These are phyloP conservation scores for Vanrija pseudolonga DNA, from an alignment of 1,284 basidiomycete genomes.

Conservation along the genomic window DNA sequence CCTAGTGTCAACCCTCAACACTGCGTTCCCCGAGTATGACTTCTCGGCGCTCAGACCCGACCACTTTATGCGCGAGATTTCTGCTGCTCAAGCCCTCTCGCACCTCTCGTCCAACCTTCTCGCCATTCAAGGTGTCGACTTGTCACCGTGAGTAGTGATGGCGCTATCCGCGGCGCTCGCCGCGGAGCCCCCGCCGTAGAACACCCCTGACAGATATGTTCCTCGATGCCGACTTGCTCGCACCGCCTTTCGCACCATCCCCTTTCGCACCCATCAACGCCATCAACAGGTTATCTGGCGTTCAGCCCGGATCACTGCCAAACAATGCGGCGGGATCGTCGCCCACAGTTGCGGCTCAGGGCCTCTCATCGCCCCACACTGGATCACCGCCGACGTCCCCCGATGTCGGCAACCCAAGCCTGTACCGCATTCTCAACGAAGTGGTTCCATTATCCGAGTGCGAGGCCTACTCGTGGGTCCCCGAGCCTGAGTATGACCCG, in stretches of 20 bases:
- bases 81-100: constrained; percentile 53
- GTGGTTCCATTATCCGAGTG: constrained; percentile 86
- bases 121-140: constrained; percentile 21
- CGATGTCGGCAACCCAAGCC: constrained; percentile 28
- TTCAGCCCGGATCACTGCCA: constrained; percentile 1
- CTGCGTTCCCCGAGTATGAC: constrained; percentile 96
- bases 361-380: not conserved
- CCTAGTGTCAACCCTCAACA: constrained; percentile 93
- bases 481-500: constrained; percentile 91
- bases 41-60: constrained; percentile 89
- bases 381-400: not conserved
- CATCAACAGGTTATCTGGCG: not conserved
- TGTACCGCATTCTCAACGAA: constrained; percentile 84
- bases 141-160: constrained; percentile 26
- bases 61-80: constrained; percentile 80
- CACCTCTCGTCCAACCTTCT: constrained; percentile 32
- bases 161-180: not conserved
- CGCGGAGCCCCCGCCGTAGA: constrained; percentile 8
- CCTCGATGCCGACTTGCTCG: not conserved
- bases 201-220: constrained; percentile 1
- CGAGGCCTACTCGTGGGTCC: constrained; percentile 92
- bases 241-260: not conserved
- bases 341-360: constrained; percentile 1
- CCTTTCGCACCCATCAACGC: not conserved
- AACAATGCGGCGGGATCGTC: constrained; percentile 3